Evolutionary conservation across 495 filamentous ascomycete genomes (phyloP).

Genomic region (Penicillium nucicola): DNA sequence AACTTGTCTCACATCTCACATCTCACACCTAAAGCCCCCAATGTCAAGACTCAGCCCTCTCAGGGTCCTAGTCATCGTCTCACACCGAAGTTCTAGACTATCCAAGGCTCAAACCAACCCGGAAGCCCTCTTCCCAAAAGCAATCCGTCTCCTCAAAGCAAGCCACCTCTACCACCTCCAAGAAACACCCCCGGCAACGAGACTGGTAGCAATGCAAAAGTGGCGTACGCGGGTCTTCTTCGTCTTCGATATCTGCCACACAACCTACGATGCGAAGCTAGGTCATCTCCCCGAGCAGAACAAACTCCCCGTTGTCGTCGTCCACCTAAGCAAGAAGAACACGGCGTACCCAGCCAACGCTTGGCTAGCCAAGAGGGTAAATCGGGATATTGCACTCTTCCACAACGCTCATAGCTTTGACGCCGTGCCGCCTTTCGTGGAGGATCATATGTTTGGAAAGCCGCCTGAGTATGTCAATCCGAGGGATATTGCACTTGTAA

Average conservation of each 20-base stretch:
- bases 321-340: slow-evolving; percentile 27
- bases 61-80: slow-evolving; percentile 24
- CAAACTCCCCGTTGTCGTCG: slow-evolving; percentile 22
- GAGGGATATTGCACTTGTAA: slow-evolving; percentile 22
- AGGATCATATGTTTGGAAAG: slow-evolving; percentile 21
- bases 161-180: not conserved
- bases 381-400: slow-evolving; percentile 24
- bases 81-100: slow-evolving; percentile 18
- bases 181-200: not conserved
- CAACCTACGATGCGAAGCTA: slow-evolving; percentile 19
- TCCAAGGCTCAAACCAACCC: slow-evolving; percentile 15
- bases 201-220: slow-evolving; percentile 22
- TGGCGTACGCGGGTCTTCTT: slow-evolving; percentile 23
- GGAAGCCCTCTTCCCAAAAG: slow-evolving; percentile 17
- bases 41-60: slow-evolving; percentile 15
- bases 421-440: slow-evolving; percentile 21
- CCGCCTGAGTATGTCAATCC: slow-evolving; percentile 20
- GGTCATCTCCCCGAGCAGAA: slow-evolving; percentile 28
- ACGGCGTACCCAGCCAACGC: slow-evolving; percentile 19
- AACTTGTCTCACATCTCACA: not conserved
- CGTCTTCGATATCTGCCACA: slow-evolving; percentile 26
- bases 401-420: slow-evolving; percentile 27
- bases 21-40: not conserved
- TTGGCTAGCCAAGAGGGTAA: slow-evolving; percentile 21
- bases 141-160: slow-evolving; percentile 15